These are phyloP conservation scores for Metschnikowia santaceciliae DNA, from an alignment of 805 yeast genomes.

Conservation along the genomic window DNA sequence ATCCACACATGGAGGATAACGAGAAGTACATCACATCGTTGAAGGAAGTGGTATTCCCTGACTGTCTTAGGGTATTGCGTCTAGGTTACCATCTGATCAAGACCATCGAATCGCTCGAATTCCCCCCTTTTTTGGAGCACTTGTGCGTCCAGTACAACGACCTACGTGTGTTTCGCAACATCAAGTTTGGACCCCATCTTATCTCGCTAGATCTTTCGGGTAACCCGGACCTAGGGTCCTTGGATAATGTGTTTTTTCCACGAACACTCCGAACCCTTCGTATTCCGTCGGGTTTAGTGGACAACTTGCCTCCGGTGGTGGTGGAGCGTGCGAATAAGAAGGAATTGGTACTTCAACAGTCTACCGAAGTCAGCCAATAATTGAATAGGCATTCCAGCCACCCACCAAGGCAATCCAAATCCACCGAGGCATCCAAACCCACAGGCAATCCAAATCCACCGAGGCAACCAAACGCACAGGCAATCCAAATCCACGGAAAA, in stretches of 20 bases:
- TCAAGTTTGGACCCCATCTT: conserved; percentile 34
- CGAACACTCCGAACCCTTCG: conserved; percentile 35
- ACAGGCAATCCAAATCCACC: too few species aligned
- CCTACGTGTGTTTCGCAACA: conserved; percentile 31
- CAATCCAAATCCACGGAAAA: too few species aligned
- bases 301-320: conserved; percentile 34
- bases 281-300: conserved; percentile 31
- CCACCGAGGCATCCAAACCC: too few species aligned
- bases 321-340: conserved; percentile 39
- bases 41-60: conserved; percentile 40
- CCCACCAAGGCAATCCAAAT: too few species aligned
- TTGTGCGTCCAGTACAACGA: conserved; percentile 39
- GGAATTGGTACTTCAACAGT: conserved; percentile 29
- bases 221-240: conserved; percentile 34
- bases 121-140: conserved; percentile 30
- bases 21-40: conserved; percentile 40
- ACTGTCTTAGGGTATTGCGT: conserved; percentile 30
- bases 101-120: conserved; percentile 35
- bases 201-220: conserved; percentile 38
- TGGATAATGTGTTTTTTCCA: conserved; percentile 38
- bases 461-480: too few species aligned
- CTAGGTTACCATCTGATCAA: conserved; percentile 40
- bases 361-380: conserved; percentile 9
- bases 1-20: conserved; percentile 37
- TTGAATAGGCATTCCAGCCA: too few species aligned